Evolutionary conservation across 2,329 filamentous ascomycete genomes (phyloP), one percentile per base, ranked within the genome.

Genomic region (Pseudogymnoascus sp.): DNA sequence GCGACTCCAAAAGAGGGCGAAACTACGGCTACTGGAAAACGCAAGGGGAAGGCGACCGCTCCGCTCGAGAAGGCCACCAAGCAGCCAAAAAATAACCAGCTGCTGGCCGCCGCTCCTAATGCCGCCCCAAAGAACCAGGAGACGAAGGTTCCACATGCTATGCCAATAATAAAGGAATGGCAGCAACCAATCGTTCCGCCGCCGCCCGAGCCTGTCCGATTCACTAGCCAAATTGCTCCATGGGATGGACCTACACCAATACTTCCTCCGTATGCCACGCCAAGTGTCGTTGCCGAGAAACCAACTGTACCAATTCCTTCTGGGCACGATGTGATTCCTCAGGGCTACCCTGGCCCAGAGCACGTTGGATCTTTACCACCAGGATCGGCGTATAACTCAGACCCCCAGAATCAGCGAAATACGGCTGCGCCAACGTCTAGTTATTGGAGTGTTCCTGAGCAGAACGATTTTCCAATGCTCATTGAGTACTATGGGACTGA

Each of bases 391-490:
- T 38, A 38, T 26, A 60, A 38, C 59, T 6, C 26, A 63, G 70
- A 67, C 70, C 46, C 35, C 40, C 65, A 66, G 61, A 70, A 60
- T 60, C 65, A 33, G 24, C 63, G 24, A 28, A 56, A 60, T 14
- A 40, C 62, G 59, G 79, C 79, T 22, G 77, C 77, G 62, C 86
- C 87, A 67, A 85, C 88, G 12, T 91, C 89, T 1, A 93, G 90
- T 74, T 95, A 95, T 74, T 95, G 90, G 90, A 93, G 90, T 70
- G 90, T 93, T 22, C 89, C 88, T 1, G 90, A 95, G 75, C 82
- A 88, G 62, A 88, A 82, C 56, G 90, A 93, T 70, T 95, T 95
- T 74, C 86, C 88, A 37, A 83, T 81, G 63, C 81, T 91, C 64
- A 79, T 95, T 56, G 82, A 81, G 60, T 83, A 90, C 62, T 93